These are phyloP conservation scores for Paecilomyces dactylethromorphus DNA, from an alignment of 2,329 filamentous ascomycete genomes.

Conservation along the genomic window DNA sequence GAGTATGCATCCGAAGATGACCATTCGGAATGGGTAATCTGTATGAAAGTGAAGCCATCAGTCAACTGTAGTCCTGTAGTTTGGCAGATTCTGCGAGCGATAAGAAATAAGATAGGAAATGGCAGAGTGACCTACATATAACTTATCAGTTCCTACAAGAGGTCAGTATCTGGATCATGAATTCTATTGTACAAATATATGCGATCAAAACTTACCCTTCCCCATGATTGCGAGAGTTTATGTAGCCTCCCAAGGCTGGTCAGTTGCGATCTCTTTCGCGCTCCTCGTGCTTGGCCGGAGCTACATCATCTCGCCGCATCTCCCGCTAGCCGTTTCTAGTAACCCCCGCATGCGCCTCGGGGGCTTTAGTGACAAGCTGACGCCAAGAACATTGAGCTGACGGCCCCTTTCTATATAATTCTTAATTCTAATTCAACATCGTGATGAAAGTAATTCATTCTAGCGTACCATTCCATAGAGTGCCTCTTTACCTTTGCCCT, in stretches of 20 bases:
- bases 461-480: no score
- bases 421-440: no score
- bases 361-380: no score
- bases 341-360: no score
- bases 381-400: no score
- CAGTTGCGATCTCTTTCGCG: neutral
- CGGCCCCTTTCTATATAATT: no score
- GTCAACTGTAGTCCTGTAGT: neutral
- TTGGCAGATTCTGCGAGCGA: neutral
- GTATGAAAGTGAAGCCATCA: slow-evolving; percentile 6
- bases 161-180: slow-evolving; percentile 7
- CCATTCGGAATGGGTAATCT: slow-evolving; percentile 98
- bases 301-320: slow-evolving; percentile 2
- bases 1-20: slow-evolving; percentile 82
- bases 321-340: slow-evolving; percentile 8
- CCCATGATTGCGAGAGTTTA: slow-evolving; percentile 20
- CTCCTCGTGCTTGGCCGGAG: neutral
- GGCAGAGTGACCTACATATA: slow-evolving; percentile 35
- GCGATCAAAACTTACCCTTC: slow-evolving; percentile 27
- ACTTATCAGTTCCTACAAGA: slow-evolving; percentile 41
- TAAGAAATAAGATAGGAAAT: neutral
- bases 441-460: no score
- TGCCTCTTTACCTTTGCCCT: no score
- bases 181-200: neutral
- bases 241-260: neutral